phyloP scores from a whole-genome alignment of 78 protist species.

The Guillardia theta region DNA sequence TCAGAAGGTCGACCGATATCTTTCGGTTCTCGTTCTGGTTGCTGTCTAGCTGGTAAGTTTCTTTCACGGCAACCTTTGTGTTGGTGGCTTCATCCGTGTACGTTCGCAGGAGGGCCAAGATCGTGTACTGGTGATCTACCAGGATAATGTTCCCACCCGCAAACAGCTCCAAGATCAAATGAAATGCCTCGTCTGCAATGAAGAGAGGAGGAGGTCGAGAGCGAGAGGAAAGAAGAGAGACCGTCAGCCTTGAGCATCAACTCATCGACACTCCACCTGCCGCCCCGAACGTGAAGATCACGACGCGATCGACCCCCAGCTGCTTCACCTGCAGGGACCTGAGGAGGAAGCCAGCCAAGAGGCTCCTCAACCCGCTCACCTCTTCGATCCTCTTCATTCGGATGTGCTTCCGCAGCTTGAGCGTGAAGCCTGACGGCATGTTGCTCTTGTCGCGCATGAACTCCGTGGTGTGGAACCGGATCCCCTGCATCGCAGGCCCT shows the following conservation, averaged over 20 bases:
- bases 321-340: too few relatives aligned
- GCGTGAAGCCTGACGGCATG: conserved; percentile 75
- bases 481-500: too few relatives aligned
- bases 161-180: not conserved
- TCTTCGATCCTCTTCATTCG: conserved; percentile 70
- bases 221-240: not conserved
- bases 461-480: conserved; percentile 81
- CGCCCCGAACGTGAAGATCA: conserved; percentile 79
- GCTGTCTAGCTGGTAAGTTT: conserved; percentile 49
- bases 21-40: not conserved
- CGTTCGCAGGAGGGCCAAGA: conserved; percentile 64
- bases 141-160: conserved; percentile 59
- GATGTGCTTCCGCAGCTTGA: conserved; percentile 89
- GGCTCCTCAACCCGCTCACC: too few relatives aligned
- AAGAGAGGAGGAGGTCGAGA: too few relatives aligned
- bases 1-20: not conserved
- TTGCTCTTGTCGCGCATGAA: conserved; percentile 74
- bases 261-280: not conserved
- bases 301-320: conserved; percentile 90
- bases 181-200: not conserved
- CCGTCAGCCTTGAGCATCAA: conserved; percentile 33
- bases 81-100: conserved; percentile 48
- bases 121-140: conserved; percentile 55
- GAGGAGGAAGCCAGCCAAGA: too few relatives aligned
- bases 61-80: conserved; percentile 59